phyloP scores from a whole-genome alignment of 148 eudicot species.

The Cornus kousa region DNA sequence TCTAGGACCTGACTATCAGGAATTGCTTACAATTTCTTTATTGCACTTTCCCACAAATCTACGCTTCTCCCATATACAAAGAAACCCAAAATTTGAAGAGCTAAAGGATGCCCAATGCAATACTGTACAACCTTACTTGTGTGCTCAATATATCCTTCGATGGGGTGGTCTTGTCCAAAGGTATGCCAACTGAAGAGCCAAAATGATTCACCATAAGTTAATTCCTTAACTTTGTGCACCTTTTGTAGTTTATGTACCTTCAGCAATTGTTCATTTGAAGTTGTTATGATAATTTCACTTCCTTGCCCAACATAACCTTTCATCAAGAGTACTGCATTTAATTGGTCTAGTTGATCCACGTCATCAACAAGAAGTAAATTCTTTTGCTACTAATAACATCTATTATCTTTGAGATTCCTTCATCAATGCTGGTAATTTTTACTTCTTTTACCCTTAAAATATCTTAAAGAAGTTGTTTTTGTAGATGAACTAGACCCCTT shows the following conservation, averaged over 20 bases:
- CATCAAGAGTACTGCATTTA: background rate
- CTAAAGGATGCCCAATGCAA: slow-evolving; percentile 12
- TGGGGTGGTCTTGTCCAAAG: background rate
- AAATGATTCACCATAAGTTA: background rate
- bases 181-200: background rate
- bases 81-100: slow-evolving; percentile 16
- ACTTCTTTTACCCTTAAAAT: background rate
- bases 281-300: slow-evolving; percentile 2
- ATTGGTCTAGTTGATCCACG: background rate
- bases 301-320: background rate
- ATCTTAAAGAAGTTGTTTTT: background rate
- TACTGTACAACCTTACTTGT: too few species aligned
- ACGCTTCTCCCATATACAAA: slow-evolving; percentile 1
- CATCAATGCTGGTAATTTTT: slow-evolving; percentile 4
- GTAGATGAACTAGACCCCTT: background rate
- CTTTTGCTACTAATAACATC: background rate
- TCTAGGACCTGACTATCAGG: too few species aligned
- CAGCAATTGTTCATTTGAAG: too few species aligned
- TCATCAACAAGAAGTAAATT: background rate
- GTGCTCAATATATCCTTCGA: background rate
- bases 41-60: too few species aligned
- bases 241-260: background rate
- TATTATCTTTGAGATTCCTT: background rate
- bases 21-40: too few species aligned
- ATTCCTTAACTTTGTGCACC: background rate